Base-by-base conservation (phyloP, 2,329 filamentous ascomycete genomes). In the Pseudogymnoascus sp. region DNA sequence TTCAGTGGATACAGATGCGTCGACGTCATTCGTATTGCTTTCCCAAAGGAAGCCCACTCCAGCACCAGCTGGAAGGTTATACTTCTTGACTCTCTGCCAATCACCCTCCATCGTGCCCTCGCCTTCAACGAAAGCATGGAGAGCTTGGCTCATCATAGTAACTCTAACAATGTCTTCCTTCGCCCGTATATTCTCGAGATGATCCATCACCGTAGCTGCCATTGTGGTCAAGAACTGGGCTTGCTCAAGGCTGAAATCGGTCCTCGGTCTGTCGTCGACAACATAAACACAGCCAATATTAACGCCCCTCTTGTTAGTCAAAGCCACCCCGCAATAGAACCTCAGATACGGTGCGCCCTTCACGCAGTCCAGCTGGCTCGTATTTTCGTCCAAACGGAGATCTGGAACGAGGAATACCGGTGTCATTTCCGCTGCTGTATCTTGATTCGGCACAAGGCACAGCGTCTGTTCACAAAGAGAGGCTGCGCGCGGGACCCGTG, bases 391-490 rank as follows among this genome's bases (percentile, higher is more conserved):
- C 13, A 63, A 61, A 2, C n/a, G 65, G 2, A 70, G 31, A 51
- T 71, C 69, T 1, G 66, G 66, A 16, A 70, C 61, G n/a, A 70
- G 54, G 41, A 45, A 67, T 19, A 64, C 62, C 19, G 68, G 66
- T 43, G 63, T 67, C 63, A 64, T 64, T 39, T 66, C 65, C 10
- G 63, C 65, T 28, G 45, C 21, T 16, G 45, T 51, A 28, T 51
- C 65, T 37, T 63, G 61, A 13, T 67, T 67, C 1, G 66, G 63
- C 13, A 65, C 60, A 25, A 69, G 57, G 16, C 48, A 34, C 37
- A 70, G 25, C 5, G 68, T 73, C 60, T 73, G 66, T 23, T 73
- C 70, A 45, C 73, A 66, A 5, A 74, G 66, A 10, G 66, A 68
- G 3, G 63, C 54, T 31, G 65, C 65, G 1, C 66, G 66, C 2